Evolutionary conservation across 1,139 yeast genomes (phyloP), one percentile per base, ranked within the genome.

Genomic region (Saccharomyces hybrid): DNA sequence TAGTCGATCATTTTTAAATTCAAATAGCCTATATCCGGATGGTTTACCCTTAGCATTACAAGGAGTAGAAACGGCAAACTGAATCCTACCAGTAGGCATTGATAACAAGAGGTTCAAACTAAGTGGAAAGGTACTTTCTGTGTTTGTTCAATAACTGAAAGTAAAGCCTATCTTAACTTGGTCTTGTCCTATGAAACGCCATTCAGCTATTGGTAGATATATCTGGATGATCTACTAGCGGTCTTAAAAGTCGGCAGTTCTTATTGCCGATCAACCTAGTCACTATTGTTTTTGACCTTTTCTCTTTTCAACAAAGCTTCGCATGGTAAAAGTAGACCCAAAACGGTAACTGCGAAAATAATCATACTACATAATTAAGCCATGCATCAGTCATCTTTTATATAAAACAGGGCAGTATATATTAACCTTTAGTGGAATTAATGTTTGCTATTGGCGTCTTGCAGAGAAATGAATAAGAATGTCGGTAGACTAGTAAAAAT

Each of bases 41-140:
- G 56, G 53, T 27, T 52, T 55, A 32, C 59, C 59, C 48, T 54
- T 58, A 14, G 54, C 48, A 51, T 58, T 60, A 49, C 62, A 61
- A 7, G 67, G 65, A n/a, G 65, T 60, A 16, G 69, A 62, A 16
- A 64, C 67, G 13, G 62, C 61, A 50, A 66, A 61, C 25, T 55
- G 55, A 25, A 62, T 52, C 50, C 48, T 54, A 26, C 55, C 54
- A 34, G 54, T n/a, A 32, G 38, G 9, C 38, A 32, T 32, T 9
- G 38, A 32, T 32, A 32, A 32, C 38, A 32, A 32, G 7, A n/a
- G 5, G 38, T 32, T 32, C 38, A 32, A 6, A 32, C 7, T 32
- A 32, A 2, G 38, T 32, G 38, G 16, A 32, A 32, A 32, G 38
- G 7, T 9, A 9, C 38, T 32, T 32, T n/a, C 16, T 32, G 38